These are phyloP conservation scores for Zygotorulaspora florentina DNA, from an alignment of 805 yeast species.

Conservation along the genomic window DNA sequence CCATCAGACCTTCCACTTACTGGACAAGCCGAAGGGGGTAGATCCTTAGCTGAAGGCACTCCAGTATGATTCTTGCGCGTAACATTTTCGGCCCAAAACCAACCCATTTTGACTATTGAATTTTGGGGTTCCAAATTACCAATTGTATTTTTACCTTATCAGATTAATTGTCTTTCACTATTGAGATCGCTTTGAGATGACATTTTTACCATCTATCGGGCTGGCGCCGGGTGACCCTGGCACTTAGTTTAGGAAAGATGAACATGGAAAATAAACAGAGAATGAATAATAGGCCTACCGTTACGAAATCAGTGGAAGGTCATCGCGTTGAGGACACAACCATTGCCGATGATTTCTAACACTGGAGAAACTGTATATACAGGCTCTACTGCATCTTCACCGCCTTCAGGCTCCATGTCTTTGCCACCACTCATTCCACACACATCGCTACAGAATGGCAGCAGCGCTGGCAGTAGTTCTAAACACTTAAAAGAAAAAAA, in stretches of 20 bases:
- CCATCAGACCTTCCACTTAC: slow-evolving; percentile 33
- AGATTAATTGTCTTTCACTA: too few relatives aligned
- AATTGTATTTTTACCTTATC: slow-evolving; percentile 2
- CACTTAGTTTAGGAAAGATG: too few relatives aligned
- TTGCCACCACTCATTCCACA: background rate
- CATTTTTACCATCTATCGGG: too few relatives aligned
- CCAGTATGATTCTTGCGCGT: background rate
- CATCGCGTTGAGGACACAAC: too few relatives aligned
- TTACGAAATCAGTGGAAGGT: background rate
- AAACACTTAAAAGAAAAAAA: slow-evolving; percentile 6
- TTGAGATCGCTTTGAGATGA: too few relatives aligned
- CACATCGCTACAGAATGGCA: background rate
- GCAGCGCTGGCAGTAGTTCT: background rate
- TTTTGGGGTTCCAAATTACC: too few relatives aligned
- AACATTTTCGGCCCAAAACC: slow-evolving; percentile 72
- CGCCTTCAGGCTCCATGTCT: background rate
- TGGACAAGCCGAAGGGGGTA: slow-evolving; percentile 34
- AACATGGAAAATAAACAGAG: too few relatives aligned
- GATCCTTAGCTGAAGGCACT: background rate
- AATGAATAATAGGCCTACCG: too few relatives aligned
- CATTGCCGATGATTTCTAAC: background rate
- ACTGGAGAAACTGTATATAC: background rate
- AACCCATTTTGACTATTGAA: slow-evolving; percentile 78
- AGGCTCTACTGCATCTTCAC: background rate
- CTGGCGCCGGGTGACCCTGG: too few relatives aligned